Conservation (phyloP, 495 filamentous ascomycete genomes). For the Hamigera avellanea region DNA sequence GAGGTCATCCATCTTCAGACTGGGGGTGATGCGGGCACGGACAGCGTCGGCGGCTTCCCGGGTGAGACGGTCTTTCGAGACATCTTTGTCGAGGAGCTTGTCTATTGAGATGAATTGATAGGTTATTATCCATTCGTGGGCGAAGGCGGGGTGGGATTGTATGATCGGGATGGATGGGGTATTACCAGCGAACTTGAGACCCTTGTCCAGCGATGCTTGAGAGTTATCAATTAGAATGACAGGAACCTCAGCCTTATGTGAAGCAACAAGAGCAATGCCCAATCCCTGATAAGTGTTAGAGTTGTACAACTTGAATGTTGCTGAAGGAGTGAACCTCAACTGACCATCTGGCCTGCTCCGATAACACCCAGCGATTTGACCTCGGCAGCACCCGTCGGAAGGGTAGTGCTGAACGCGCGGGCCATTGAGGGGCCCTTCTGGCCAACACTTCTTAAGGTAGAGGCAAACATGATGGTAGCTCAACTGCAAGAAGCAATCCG, state of each 20-base stretch:
- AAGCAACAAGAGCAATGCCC: slow-evolving; percentile 91
- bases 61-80: slow-evolving; percentile 71
- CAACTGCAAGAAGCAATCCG: slow-evolving; percentile 1
- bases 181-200: slow-evolving; percentile 77
- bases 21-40: slow-evolving; percentile 53
- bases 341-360: slow-evolving; percentile 94
- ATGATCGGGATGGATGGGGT: slow-evolving; percentile 1
- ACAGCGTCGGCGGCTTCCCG: slow-evolving; percentile 62
- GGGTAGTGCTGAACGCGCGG: slow-evolving; percentile 34
- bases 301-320: too few species aligned
- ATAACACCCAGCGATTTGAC: slow-evolving; percentile 87
- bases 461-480: slow-evolving; percentile 29
- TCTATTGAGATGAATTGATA: slow-evolving; percentile 35
- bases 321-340: slow-evolving; percentile 4
- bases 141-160: neutral
- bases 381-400: slow-evolving; percentile 45
- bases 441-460: slow-evolving; percentile 19
- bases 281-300: slow-evolving; percentile 51
- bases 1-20: slow-evolving; percentile 66
- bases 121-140: slow-evolving; percentile 1
- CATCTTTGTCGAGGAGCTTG: slow-evolving; percentile 84
- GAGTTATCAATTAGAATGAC: slow-evolving; percentile 82
- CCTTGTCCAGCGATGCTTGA: slow-evolving; percentile 81
- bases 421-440: slow-evolving; percentile 21
- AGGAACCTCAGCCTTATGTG: slow-evolving; percentile 69